Evolutionary conservation across 2,329 filamentous ascomycete species (phyloP), one percentile per base, ranked within the genome.

Genomic region (Arthrobotrys sphaeroides): DNA sequence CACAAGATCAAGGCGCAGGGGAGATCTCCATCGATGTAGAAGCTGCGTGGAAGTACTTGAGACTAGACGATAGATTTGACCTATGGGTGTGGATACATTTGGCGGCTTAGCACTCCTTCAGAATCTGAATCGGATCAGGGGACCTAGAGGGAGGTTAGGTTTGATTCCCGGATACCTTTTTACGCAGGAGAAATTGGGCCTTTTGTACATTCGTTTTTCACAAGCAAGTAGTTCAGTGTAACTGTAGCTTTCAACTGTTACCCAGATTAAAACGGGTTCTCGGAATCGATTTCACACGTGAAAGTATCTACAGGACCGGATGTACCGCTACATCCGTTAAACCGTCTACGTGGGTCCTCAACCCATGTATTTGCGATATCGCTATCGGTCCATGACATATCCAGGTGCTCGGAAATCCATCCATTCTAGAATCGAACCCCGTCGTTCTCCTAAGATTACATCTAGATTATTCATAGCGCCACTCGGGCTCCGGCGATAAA

Each of bases 11-110:
- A 5, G 65, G 59, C 9, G n/a, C n/a, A n/a, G 72, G 72, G 2
- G 31, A 33, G 5, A 69, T 75, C 24, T 64, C 57, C 16, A 42
- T 75, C 3, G 40, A 69, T 45, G 57, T 75, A 12, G 55, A 69
- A 20, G 47, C 18, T 16, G 72, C 72, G 2, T 75, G 72, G 72
- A 36, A 75, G 7, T 55, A 68, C 28, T 42, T 75, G 40, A 47
- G 49, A 6, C 31, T 75, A 12, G 72, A 75, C 45, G 49, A 69
- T 20, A 68, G 72, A n/a, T 69, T 57, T 55, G 47, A 69, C 10
- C 24, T 69, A 13, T 62, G 62, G 40, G 28, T 69, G 24, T 75
- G 72, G 72, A 33, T 75, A 13, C 72, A 75, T 53, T 7, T 75
- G 22, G 64, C 72, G 12, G 62, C 49, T n/a, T 75, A 66, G 59